phyloP scores from a whole-genome alignment of 108 stramenopile species.

The Skeletonema tropicum region DNA sequence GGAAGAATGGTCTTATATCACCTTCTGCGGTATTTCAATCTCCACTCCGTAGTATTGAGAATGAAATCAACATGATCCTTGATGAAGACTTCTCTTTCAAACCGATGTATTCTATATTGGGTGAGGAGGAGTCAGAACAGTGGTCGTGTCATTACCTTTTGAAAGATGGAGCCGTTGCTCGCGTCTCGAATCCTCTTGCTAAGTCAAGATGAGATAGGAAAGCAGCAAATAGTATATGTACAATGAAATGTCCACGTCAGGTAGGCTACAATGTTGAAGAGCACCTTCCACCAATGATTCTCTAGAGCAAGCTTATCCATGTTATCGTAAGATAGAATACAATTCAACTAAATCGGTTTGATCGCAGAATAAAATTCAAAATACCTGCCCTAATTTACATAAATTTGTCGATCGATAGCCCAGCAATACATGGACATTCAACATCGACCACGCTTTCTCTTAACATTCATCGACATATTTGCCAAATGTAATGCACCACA shows the following conservation, averaged over 20 bases:
- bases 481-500: too few species aligned
- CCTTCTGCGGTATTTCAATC: neutral
- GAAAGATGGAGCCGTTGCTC: neutral
- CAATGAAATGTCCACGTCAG: neutral
- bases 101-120: neutral
- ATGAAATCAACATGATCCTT: neutral
- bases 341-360: too few species aligned
- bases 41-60: neutral
- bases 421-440: too few species aligned
- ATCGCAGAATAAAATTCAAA: too few species aligned
- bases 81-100: constrained; percentile 1
- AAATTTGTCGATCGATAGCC: too few species aligned
- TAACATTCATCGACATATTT: neutral
- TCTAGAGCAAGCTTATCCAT: too few species aligned
- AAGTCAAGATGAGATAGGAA: neutral
- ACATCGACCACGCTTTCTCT: too few species aligned
- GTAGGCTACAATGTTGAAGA: neutral
- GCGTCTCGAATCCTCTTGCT: neutral
- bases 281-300: too few species aligned
- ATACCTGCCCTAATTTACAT: too few species aligned
- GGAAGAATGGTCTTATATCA: neutral
- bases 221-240: too few species aligned
- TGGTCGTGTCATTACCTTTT: neutral
- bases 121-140: neutral
- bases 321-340: too few species aligned